Evolutionary conservation across 805 yeast species (phyloP).

Genomic region (Candida cerambycidarum): DNA sequence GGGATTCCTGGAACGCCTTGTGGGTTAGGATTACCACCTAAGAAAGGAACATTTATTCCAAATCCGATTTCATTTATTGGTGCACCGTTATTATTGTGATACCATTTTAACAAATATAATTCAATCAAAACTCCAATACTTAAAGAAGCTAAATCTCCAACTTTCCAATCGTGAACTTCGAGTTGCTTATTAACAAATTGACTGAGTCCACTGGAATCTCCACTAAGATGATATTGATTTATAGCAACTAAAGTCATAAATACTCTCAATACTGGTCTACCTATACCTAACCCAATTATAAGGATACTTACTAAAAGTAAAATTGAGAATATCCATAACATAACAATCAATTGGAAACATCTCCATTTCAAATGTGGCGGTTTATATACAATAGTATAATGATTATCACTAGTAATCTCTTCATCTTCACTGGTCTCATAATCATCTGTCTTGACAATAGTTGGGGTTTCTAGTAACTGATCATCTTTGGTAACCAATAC

Average conservation of each 20-base stretch:
- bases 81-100: slow-evolving; percentile 7
- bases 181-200: not conserved
- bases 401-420: slow-evolving; percentile 33
- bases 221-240: not conserved
- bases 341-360: slow-evolving; percentile 46
- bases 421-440: slow-evolving; percentile 27
- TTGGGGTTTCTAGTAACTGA: slow-evolving; percentile 38
- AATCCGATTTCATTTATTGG: not conserved
- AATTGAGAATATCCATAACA: slow-evolving; percentile 49
- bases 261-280: slow-evolving; percentile 21
- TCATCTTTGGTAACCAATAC: slow-evolving; percentile 83
- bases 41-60: not conserved
- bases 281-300: slow-evolving; percentile 26
- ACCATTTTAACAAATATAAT: slow-evolving; percentile 10
- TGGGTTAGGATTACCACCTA: not conserved
- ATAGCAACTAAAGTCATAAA: not conserved
- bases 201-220: not conserved
- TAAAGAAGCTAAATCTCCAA: slow-evolving; percentile 14
- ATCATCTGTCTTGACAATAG: not conserved
- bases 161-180: slow-evolving; percentile 12
- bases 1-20: not conserved
- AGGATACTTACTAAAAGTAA: slow-evolving; percentile 24
- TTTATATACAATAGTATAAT: slow-evolving; percentile 76
- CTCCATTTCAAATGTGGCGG: slow-evolving; percentile 76
- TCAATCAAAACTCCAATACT: slow-evolving; percentile 12